Evolutionary conservation across 2,329 filamentous ascomycete genomes (phyloP).

Genomic region (Claviceps pazoutovae): DNA sequence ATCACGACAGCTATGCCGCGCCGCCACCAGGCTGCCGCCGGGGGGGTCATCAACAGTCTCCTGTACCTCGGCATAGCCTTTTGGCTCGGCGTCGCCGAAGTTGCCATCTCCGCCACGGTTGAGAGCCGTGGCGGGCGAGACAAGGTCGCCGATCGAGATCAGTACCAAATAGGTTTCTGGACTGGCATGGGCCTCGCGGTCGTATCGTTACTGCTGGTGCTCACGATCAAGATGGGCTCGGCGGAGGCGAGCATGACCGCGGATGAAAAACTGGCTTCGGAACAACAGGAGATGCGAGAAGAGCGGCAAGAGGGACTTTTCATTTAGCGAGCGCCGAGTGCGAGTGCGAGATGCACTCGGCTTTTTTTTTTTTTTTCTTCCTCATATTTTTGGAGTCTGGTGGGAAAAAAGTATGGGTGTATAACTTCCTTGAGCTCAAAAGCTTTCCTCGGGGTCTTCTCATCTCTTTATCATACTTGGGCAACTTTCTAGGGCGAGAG

Average conservation of each 20-base stretch:
- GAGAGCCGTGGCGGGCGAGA: slow-evolving; percentile 9
- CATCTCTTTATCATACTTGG: too few relatives aligned
- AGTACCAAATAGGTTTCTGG: slow-evolving; percentile 55
- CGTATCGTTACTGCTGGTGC: slow-evolving; percentile 36
- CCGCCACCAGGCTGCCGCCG: slow-evolving; percentile 55
- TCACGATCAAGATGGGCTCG: slow-evolving; percentile 40
- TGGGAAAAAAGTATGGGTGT: too few relatives aligned
- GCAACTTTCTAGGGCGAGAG: too few relatives aligned
- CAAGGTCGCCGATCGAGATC: slow-evolving; percentile 28
- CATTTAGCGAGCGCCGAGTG: too few relatives aligned
- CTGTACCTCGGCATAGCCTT: slow-evolving; percentile 61
- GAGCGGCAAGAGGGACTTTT: neutral
- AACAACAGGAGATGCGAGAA: slow-evolving; percentile 3
- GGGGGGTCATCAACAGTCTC: slow-evolving; percentile 56
- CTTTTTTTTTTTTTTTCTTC: too few relatives aligned
- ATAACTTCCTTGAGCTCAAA: too few relatives aligned
- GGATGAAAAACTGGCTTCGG: slow-evolving; percentile 33
- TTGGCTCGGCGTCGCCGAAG: slow-evolving; percentile 56
- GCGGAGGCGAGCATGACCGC: slow-evolving; percentile 43
- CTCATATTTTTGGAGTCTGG: too few relatives aligned
- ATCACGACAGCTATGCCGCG: slow-evolving; percentile 58
- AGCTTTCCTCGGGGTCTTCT: too few relatives aligned
- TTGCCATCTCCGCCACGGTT: slow-evolving; percentile 39
- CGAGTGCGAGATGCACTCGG: too few relatives aligned
- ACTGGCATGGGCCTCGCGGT: slow-evolving; percentile 43